A percentile compares a stretch with the other conserved stretches of the same genome.
phyloP scores from a whole-genome alignment of 345 rosid species.

The Hypericum perforatum region DNA sequence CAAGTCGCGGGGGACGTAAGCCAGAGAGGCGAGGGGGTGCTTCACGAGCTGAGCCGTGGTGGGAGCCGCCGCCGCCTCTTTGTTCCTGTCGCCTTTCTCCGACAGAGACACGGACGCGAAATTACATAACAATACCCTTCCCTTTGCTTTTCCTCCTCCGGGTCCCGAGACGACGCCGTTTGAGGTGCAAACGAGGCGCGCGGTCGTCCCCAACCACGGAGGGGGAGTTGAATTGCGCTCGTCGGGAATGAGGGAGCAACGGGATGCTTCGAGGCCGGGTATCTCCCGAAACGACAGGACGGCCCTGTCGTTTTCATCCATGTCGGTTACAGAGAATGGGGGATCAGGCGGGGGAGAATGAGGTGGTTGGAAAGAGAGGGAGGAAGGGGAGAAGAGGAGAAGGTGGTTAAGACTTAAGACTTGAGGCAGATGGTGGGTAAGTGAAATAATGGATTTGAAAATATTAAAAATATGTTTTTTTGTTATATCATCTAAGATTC shows the following conservation, averaged over 20 bases:
- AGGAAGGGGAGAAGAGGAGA: too few relatives aligned
- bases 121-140: slow-evolving; percentile 15
- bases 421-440: too few relatives aligned
- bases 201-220: slow-evolving; percentile 7
- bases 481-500: too few relatives aligned
- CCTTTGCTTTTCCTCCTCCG: slow-evolving; percentile 5
- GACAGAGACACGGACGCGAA: slow-evolving; percentile 62
- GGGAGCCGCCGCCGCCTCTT: slow-evolving; percentile 56
- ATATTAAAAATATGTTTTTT: too few relatives aligned
- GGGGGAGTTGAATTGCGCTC: too few relatives aligned
- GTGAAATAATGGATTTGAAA: too few relatives aligned
- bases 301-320: slow-evolving; percentile 36
- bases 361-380: slow-evolving; percentile 8
- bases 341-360: slow-evolving; percentile 21
- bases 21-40: slow-evolving; percentile 63
- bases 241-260: slow-evolving; percentile 9
- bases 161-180: slow-evolving; percentile 9
- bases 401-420: too few relatives aligned
- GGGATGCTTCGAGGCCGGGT: slow-evolving; percentile 32
- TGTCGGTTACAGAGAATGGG: background rate
- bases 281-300: slow-evolving; percentile 27
- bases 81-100: slow-evolving; percentile 27
- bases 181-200: slow-evolving; percentile 18
- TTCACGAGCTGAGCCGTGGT: slow-evolving; percentile 47
- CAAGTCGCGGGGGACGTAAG: slow-evolving; percentile 59